Conservation (phyloP, 208 protist genomes). For the Herpetomonas samuelpessoai region DNA sequence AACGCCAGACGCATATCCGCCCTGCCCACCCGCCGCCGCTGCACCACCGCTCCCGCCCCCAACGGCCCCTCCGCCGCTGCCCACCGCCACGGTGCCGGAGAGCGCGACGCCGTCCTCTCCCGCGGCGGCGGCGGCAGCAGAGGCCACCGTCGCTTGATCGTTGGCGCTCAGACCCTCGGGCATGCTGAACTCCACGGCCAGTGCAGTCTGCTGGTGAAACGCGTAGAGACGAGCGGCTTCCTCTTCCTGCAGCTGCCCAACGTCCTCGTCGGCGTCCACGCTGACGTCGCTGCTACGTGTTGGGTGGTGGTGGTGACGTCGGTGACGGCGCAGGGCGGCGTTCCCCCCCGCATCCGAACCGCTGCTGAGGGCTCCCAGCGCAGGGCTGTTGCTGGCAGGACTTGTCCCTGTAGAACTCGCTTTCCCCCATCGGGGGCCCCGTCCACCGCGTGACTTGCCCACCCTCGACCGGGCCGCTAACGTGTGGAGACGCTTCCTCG, state of each 20-base stretch:
- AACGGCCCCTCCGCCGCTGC: background rate
- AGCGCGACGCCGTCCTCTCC: background rate
- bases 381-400: background rate
- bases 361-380: background rate
- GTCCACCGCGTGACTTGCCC: background rate
- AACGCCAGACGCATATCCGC: conserved; percentile 1
- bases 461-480: too few species aligned
- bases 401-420: background rate
- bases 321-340: background rate
- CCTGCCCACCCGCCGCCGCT: background rate
- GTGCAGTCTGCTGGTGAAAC: conserved; percentile 14
- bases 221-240: background rate
- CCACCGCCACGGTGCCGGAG: background rate
- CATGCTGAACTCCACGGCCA: conserved; percentile 8
- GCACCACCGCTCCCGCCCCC: background rate
- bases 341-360: background rate
- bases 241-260: background rate
- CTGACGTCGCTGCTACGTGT: background rate
- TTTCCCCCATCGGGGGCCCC: background rate
- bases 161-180: background rate
- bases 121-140: background rate
- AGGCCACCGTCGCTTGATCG: background rate
- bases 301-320: background rate
- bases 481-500: background rate
- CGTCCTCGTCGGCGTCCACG: background rate